These are phyloP conservation scores for Hypoxylon lienhwacheense DNA, from an alignment of 495 filamentous ascomycete species.

Conservation along the genomic window DNA sequence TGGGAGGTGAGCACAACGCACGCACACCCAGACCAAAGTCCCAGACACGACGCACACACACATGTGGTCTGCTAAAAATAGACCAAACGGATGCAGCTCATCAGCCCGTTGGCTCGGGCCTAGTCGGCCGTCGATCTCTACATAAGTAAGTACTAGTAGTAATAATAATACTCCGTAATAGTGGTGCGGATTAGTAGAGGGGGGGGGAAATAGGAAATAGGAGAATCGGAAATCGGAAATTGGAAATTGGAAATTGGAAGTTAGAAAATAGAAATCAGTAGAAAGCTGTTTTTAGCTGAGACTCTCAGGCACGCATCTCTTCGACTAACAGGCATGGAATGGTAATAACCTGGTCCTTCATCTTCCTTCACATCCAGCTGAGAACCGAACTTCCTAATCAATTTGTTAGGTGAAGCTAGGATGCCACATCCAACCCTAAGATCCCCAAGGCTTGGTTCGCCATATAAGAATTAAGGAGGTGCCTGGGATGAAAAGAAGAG, in stretches of 20 bases:
- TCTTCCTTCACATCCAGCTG: too few relatives aligned
- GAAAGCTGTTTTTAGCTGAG: too few relatives aligned
- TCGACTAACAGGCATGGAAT: too few relatives aligned
- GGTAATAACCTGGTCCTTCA: slow-evolving; percentile 1
- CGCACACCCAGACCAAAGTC: too few relatives aligned
- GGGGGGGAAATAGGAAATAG: too few relatives aligned
- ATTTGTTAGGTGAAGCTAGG: slow-evolving; percentile 17
- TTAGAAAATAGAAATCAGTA: too few relatives aligned
- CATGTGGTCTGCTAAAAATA: slow-evolving; percentile 34
- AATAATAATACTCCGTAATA: too few relatives aligned
- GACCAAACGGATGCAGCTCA: slow-evolving; percentile 4
- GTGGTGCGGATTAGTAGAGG: too few relatives aligned
- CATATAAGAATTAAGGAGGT: too few relatives aligned
- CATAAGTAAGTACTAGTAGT: too few relatives aligned
- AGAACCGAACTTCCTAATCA: slow-evolving; percentile 26
- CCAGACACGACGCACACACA: slow-evolving; percentile 4
- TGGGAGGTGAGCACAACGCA: too few relatives aligned
- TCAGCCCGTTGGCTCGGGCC: slow-evolving; percentile 29
- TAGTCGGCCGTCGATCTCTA: slow-evolving; percentile 23
- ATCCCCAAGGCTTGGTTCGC: slow-evolving; percentile 21
- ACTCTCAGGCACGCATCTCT: too few relatives aligned
- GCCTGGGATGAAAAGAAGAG: slow-evolving; percentile 14
- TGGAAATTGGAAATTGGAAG: slow-evolving; percentile 6
- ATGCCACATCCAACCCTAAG: slow-evolving; percentile 12
- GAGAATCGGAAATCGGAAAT: slow-evolving; percentile 31